Conservation (phyloP, 805 yeast genomes). For the Candida multigemmis region DNA sequence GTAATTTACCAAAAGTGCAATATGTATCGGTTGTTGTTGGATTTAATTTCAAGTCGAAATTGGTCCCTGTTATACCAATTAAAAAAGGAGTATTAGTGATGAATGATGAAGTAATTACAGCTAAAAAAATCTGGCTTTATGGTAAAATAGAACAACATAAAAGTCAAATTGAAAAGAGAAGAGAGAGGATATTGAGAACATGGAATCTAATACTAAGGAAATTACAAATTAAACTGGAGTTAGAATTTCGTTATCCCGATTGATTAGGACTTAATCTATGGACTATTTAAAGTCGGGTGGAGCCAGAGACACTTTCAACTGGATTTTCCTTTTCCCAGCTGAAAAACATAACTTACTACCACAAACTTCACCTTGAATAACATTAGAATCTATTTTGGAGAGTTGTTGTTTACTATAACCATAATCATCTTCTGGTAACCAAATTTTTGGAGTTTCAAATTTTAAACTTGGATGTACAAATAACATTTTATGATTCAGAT, state of each 20-base stretch:
- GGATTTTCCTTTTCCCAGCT: constrained; percentile 4
- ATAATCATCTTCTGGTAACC: constrained; percentile 32
- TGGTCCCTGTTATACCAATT: constrained; percentile 16
- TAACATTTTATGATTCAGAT: constrained; percentile 14
- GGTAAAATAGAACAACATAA: constrained; percentile 8
- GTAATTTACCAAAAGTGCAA: constrained; percentile 5
- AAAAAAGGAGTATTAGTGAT: constrained; percentile 19
- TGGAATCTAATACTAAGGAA: constrained; percentile 8
- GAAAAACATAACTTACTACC: constrained; percentile 6
- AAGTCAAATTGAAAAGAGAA: constrained; percentile 1
- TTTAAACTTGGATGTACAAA: constrained; percentile 30
- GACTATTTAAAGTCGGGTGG: constrained; percentile 23
- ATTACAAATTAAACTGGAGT: constrained; percentile 9
- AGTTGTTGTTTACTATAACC: constrained; percentile 11
- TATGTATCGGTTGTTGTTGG: constrained; percentile 24
- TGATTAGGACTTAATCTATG: not conserved
- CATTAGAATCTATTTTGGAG: constrained; percentile 4
- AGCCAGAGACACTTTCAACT: constrained; percentile 14
- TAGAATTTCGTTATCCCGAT: not conserved
- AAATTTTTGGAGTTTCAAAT: constrained; percentile 25
- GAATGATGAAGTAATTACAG: constrained; percentile 5
- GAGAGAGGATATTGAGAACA: constrained; percentile 3
- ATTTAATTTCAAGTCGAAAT: constrained; percentile 12
- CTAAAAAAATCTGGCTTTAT: constrained; percentile 17
- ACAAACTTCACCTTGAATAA: constrained; percentile 3